phyloP scores from a whole-genome alignment of 257 asterid genomes.

The Nicotiana benthamiana region DNA sequence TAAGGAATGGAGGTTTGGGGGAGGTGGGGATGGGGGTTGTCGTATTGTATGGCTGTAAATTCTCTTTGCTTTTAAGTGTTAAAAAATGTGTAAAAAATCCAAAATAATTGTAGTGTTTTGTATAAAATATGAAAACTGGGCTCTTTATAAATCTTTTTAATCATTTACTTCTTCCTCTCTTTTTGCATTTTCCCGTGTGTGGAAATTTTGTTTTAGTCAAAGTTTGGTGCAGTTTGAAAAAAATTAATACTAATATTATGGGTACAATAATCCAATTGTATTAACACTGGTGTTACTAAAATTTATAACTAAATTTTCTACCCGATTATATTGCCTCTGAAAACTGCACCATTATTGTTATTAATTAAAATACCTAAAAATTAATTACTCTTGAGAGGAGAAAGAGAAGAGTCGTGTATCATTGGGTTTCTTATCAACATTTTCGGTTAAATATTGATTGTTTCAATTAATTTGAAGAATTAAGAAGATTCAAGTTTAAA shows the following conservation, averaged over 20 bases:
- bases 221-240: background rate
- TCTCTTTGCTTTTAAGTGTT: constrained; percentile 1
- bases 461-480: background rate
- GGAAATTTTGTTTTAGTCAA: background rate
- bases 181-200: background rate
- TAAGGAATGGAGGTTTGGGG: background rate
- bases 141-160: background rate
- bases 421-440: background rate
- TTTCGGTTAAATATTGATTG: background rate
- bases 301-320: too few relatives aligned
- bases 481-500: background rate
- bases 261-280: too few relatives aligned
- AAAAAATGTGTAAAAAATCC: constrained; percentile 3
- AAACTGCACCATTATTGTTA: too few relatives aligned
- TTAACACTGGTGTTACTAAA: too few relatives aligned
- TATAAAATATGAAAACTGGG: background rate
- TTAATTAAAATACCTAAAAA: background rate
- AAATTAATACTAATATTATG: background rate
- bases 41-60: constrained; percentile 38
- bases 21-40: constrained; percentile 9
- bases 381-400: too few relatives aligned
- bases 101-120: background rate
- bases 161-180: background rate
- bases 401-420: background rate
- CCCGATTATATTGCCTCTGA: background rate